phyloP scores from a whole-genome alignment of 2,329 filamentous ascomycete genomes.

The Penicillium sp. region DNA sequence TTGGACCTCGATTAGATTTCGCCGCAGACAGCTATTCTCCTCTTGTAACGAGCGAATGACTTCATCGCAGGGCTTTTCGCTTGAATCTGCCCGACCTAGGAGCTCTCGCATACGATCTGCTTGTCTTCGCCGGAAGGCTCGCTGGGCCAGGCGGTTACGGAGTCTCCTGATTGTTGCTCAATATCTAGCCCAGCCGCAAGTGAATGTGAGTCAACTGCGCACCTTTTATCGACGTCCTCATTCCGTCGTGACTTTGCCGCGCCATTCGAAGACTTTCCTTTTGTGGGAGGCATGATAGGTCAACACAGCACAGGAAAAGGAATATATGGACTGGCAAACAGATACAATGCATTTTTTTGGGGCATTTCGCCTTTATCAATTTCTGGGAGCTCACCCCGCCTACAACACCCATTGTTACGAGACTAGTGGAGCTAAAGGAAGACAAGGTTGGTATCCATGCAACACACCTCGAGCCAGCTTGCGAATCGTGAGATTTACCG shows the following conservation, averaged over 20 bases:
- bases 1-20: not conserved
- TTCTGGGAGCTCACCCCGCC: not conserved
- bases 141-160: not conserved
- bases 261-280: not conserved
- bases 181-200: not conserved
- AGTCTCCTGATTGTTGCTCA: not conserved
- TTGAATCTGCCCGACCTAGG: constrained; percentile 3
- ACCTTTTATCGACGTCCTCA: not conserved
- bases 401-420: not conserved
- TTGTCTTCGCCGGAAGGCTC: constrained; percentile 11
- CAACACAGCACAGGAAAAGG: not conserved
- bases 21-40: constrained; percentile 2
- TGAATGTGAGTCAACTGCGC: not conserved
- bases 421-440: not conserved
- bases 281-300: not conserved
- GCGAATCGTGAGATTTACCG: not conserved
- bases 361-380: not conserved
- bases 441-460: not conserved
- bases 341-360: not conserved
- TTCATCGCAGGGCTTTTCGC: constrained; percentile 6
- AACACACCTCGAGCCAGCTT: not conserved
- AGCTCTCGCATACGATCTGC: constrained; percentile 8
- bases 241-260: not conserved
- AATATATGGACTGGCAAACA: not conserved
- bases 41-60: constrained; percentile 5